Evolutionary conservation across 176 grass and related monocot genomes (phyloP), one percentile per base, ranked within the genome.

Genomic region (Echinochloa phyllopogon): DNA sequence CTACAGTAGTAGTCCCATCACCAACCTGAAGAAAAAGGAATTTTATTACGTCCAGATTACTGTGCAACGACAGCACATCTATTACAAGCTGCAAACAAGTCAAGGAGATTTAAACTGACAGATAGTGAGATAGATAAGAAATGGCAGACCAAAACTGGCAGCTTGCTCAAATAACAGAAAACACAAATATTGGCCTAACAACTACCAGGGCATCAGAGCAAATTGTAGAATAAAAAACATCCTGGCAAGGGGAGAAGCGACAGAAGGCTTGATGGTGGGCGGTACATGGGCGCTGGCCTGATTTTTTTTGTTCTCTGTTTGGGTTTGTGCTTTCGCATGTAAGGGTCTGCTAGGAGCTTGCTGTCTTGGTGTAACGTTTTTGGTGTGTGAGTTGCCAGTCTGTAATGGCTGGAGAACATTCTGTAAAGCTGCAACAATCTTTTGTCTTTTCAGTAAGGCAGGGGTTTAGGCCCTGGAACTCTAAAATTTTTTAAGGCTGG

Each of bases 1-100:
- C 95, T 14, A 98, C 95, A 3, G 95, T 98, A 56, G 95, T 98
- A 20, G 95, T 98, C n/a, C 95, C 95, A 85, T 98, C 95, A 90
- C 95, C 95, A 72, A 98, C 95, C 95, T 98, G 56, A 68, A 41
- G 50, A 61, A 89, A 83, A 85, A 17, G 81, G n/a, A 50, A 74
- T 53, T 49, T 39, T 56, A 39, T 13, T 5, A 37, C 8, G 56
- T 72, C 74, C 87, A 80, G 72, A 79, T 90, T 62, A 90, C 43
- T 75, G 85, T 79, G 10, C 69, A 75, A 43, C 67, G 86, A 68
- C 78, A 89, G 74, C 89, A 91, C 79, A 75, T 33, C 1, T 33
- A 33, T 86, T 85, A 64, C 84, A 82, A 40, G 84, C 86, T 50
- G 84, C 86, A 84, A 86, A 60, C 59, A 84, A 10, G n/a, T 40